Evolutionary conservation across 2,329 filamentous ascomycete species (phyloP), one percentile per base, ranked within the genome.

Genomic region (Ramichloridium luteum): DNA sequence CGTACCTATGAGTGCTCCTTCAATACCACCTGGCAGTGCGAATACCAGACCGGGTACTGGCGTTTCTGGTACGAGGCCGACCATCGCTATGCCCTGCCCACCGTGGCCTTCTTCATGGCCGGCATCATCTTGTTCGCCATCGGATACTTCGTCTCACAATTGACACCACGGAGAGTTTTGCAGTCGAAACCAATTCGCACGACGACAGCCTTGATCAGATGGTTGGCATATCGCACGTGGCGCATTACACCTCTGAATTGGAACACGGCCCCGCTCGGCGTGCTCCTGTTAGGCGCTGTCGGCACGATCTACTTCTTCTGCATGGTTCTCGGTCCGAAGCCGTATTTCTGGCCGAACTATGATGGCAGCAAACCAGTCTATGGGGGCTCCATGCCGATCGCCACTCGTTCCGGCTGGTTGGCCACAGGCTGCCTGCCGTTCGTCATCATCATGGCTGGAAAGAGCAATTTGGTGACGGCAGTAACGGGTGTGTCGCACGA

Each of bases 401-500:
- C 65, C 1, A 70, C 66, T 0, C 51, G 68, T 13, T 45, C 65
- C 0, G 68, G 68, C 2, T 71, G 62, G 58, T 61, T 72, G 57
- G 58, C 66, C 2, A 46, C 72, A 13, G 68, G 52, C 0, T 60
- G 66, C 30, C 36, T 71, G 38, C 68, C 68, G 2, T 70, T 72
- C 41, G 50, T 71, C 22, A 50, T 71, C 18, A 34, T 41, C 3
- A 41, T 41, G 2, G 39, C 41, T n/a, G 34, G 40, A n/a, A 75
- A 75, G 47, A 62, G 67, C 2, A 74, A 73, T 39, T 56, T 66
- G 40, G 65, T 75, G 31, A 65, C 70, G 0, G 51, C 56, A 0
- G 32, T 72, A 6, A 74, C 70, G 0, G 70, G 70, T 1, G 56
- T 73, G 8, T 62, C 68, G 0, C 68, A 73, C 35, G 72, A 75